phyloP scores from a whole-genome alignment of 768 basidiomycete genomes.

The Macrolepiota fuliginosa region DNA sequence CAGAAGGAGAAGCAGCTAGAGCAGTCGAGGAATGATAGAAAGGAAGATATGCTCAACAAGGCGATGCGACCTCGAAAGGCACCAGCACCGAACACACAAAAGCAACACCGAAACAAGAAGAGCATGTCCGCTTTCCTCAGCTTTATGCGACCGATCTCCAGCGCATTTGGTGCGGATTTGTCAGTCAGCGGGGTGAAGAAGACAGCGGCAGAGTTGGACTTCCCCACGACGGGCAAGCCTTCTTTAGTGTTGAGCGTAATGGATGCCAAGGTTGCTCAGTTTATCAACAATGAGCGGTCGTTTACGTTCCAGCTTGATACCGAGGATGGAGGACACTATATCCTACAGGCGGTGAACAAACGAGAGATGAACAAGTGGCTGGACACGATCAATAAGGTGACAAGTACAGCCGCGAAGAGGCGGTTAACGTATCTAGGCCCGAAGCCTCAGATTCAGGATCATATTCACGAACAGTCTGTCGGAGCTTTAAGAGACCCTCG shows the following conservation, averaged over 20 bases:
- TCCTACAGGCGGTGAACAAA: conserved; percentile 70
- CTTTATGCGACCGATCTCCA: conserved; percentile 87
- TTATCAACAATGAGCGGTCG: conserved; percentile 79
- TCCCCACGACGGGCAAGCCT: conserved; percentile 68
- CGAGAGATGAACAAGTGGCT: conserved; percentile 79
- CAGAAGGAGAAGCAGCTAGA: conserved; percentile 77
- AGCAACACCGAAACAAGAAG: conserved; percentile 84
- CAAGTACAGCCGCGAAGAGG: conserved; percentile 72
- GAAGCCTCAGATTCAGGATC: conserved; percentile 75
- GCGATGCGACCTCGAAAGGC: conserved; percentile 66
- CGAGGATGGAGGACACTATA: conserved; percentile 83
- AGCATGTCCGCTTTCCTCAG: conserved; percentile 85
- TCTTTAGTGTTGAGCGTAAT: conserved; percentile 71
- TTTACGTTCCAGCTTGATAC: conserved; percentile 82
- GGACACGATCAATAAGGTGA: conserved; percentile 66
- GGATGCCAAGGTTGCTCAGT: conserved; percentile 66
- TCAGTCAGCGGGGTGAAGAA: conserved; percentile 41
- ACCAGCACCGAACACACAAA: conserved; percentile 44
- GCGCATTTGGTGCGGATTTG: conserved; percentile 72
- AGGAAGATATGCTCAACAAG: conserved; percentile 72
- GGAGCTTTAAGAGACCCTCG: conserved; percentile 66
- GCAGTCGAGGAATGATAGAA: conserved; percentile 67
- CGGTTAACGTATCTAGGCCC: conserved; percentile 79
- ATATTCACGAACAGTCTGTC: conserved; percentile 61
- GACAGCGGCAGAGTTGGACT: conserved; percentile 75